Conservation (phyloP, 768 basidiomycete species). For the Lentinula sp. region DNA sequence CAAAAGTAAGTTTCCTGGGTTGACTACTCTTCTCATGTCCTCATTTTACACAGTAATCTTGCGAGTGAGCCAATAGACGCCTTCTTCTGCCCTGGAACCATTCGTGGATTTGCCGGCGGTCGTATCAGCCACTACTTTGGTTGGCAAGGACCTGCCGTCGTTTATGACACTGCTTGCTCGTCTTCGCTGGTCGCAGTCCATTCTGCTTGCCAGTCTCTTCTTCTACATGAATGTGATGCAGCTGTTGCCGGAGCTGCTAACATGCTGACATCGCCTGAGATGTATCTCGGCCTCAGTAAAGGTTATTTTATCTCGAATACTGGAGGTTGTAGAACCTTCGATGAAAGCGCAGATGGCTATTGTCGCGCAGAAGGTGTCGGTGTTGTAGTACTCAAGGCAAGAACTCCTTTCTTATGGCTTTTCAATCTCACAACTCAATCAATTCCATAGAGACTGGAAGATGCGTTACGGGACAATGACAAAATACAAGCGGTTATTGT, state of each 20-base stretch:
- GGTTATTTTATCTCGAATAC: constrained; percentile 6
- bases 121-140: constrained; percentile 5
- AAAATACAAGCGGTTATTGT: constrained; percentile 5
- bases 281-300: constrained; percentile 5
- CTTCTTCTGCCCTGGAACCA: constrained; percentile 1
- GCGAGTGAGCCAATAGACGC: constrained; percentile 1
- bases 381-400: constrained; percentile 5
- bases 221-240: constrained; percentile 2
- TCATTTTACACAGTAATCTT: background rate
- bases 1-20: constrained; percentile 2
- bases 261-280: constrained; percentile 5
- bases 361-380: constrained; percentile 3
- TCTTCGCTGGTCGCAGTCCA: constrained; percentile 1
- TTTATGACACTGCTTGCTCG: constrained; percentile 5
- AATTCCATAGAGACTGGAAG: constrained; percentile 1
- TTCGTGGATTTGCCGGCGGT: constrained; percentile 4
- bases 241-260: background rate
- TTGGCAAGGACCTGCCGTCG: constrained; percentile 5
- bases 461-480: constrained; percentile 6
- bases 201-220: constrained; percentile 6
- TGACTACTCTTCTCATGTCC: background rate
- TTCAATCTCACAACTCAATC: background rate
- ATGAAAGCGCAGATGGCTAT: constrained; percentile 6
- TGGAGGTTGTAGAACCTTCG: constrained; percentile 4
- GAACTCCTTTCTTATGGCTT: background rate